Conservation (phyloP, 805 yeast genomes). For the Torulaspora microellipsoides region DNA sequence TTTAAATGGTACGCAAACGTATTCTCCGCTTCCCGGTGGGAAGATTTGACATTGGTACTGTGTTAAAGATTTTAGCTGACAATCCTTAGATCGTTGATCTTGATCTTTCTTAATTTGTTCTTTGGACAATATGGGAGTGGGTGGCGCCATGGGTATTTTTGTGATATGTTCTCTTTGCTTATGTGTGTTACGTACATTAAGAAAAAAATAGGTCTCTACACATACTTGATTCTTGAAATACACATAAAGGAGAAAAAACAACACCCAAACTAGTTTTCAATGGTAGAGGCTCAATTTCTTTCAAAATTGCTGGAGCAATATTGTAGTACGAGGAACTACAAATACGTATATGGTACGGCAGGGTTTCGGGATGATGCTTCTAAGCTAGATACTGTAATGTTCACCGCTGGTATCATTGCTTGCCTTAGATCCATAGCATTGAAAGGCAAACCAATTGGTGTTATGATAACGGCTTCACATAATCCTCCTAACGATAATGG, state of each 20-base stretch:
- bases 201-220: too few species aligned
- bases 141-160: slow-evolving; percentile 43
- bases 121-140: slow-evolving; percentile 41
- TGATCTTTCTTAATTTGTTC: slow-evolving; percentile 18
- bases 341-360: slow-evolving; percentile 87
- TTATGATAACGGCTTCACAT: slow-evolving; percentile 95
- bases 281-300: slow-evolving; percentile 5
- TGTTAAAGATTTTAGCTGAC: slow-evolving; percentile 38
- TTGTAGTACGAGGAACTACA: slow-evolving; percentile 37
- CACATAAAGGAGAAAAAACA: neutral
- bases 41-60: slow-evolving; percentile 46
- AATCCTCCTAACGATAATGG: slow-evolving; percentile 92
- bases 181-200: too few species aligned
- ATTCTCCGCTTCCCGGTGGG: slow-evolving; percentile 33
- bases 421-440: slow-evolving; percentile 71
- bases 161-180: neutral
- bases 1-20: slow-evolving; percentile 46
- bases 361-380: slow-evolving; percentile 82
- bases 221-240: too few species aligned
- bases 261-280: neutral
- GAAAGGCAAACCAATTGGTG: slow-evolving; percentile 73
- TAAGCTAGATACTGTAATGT: slow-evolving; percentile 73
- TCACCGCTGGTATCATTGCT: slow-evolving; percentile 79
- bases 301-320: slow-evolving; percentile 29
- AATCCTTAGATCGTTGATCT: slow-evolving; percentile 33